A percentile compares a stretch with the other conserved stretches of the same genome.
Conservation (phyloP, 495 filamentous ascomycete species). For the Lasiosphaeria ovina region DNA sequence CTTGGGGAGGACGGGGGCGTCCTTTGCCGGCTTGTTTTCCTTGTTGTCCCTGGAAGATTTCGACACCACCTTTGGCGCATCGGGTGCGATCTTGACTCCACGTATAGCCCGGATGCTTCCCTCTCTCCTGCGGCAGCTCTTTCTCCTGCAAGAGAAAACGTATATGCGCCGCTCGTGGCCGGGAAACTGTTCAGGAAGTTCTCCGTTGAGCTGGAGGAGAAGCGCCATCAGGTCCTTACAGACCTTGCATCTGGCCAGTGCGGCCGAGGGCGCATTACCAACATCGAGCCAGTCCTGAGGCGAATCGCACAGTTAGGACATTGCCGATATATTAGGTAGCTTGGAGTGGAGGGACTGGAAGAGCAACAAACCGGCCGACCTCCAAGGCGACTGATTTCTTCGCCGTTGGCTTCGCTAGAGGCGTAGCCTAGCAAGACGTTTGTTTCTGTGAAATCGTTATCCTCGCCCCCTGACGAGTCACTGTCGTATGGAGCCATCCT, state of each 20-base stretch:
- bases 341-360: neutral
- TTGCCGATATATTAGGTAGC: neutral
- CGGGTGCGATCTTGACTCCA: slow-evolving; percentile 52
- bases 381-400: slow-evolving; percentile 85
- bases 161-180: slow-evolving; percentile 84
- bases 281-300: slow-evolving; percentile 76
- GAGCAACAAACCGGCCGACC: slow-evolving; percentile 70
- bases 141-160: slow-evolving; percentile 74
- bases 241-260: slow-evolving; percentile 80
- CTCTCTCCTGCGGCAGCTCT: slow-evolving; percentile 76
- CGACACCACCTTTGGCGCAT: slow-evolving; percentile 8
- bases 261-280: slow-evolving; percentile 66
- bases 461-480: slow-evolving; percentile 73
- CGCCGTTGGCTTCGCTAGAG: slow-evolving; percentile 74
- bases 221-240: slow-evolving; percentile 83
- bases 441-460: slow-evolving; percentile 75
- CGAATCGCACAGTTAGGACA: neutral
- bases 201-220: slow-evolving; percentile 87
- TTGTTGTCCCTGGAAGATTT: slow-evolving; percentile 20
- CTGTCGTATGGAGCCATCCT: slow-evolving; percentile 81
- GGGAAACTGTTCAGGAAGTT: slow-evolving; percentile 81
- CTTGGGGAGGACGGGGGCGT: slow-evolving; percentile 12
- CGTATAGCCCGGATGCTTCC: slow-evolving; percentile 75
- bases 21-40: slow-evolving; percentile 18
- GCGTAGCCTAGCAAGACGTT: slow-evolving; percentile 90